Evolutionary conservation across 345 rosid genomes (phyloP).

Genomic region (Lepidium aucheri): DNA sequence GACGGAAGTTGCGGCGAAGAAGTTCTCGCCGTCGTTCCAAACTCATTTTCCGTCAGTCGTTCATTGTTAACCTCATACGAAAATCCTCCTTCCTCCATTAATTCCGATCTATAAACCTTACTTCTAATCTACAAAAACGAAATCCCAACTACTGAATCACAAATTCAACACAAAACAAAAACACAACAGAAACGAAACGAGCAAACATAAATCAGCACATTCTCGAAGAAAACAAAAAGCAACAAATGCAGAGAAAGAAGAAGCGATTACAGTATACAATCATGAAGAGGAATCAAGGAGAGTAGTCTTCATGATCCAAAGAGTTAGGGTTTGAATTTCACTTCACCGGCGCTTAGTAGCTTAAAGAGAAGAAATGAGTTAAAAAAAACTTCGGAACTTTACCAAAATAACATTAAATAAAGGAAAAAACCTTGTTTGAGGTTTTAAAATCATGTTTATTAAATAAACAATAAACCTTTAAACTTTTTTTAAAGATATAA

Average conservation of each 20-base stretch:
- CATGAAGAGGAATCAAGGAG: background rate
- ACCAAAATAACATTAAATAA: too few species aligned
- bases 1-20: conserved; percentile 28
- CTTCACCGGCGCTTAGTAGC: background rate
- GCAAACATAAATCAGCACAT: conserved; percentile 10
- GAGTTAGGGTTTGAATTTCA: conserved; percentile 5
- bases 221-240: background rate
- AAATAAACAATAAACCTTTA: too few species aligned
- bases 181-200: background rate
- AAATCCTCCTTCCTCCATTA: conserved; percentile 25
- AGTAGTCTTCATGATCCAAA: background rate
- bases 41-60: conserved; percentile 9
- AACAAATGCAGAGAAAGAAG: conserved; percentile 6
- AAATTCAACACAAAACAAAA: background rate
- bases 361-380: background rate
- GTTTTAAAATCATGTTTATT: too few species aligned
- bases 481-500: too few species aligned
- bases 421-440: too few species aligned
- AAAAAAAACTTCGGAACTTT: too few species aligned
- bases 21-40: conserved; percentile 1
- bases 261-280: background rate
- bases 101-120: conserved; percentile 1
- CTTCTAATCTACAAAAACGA: background rate
- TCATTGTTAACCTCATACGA: conserved; percentile 21
- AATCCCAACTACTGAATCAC: background rate